Evolutionary conservation across 768 basidiomycete genomes (phyloP).

Genomic region (Dioszegia hungarica): DNA sequence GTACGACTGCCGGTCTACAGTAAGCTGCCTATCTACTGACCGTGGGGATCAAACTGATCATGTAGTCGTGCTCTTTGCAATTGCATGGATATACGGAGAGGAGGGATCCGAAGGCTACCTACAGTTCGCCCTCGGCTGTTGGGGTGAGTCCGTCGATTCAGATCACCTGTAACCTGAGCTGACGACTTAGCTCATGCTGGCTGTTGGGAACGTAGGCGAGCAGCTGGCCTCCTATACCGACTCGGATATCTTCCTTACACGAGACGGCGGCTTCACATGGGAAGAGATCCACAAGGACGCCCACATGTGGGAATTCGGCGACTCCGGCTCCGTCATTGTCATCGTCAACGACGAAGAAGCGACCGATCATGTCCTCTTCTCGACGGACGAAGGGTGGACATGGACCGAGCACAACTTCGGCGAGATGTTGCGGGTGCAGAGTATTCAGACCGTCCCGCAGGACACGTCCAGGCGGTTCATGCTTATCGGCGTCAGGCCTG

Average conservation of each 20-base stretch:
- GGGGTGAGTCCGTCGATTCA: slow-evolving; percentile 51
- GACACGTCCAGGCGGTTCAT: slow-evolving; percentile 91
- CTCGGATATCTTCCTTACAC: slow-evolving; percentile 90
- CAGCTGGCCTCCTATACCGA: slow-evolving; percentile 72
- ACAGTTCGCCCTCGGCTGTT: slow-evolving; percentile 83
- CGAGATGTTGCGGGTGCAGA: slow-evolving; percentile 66
- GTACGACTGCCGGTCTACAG: slow-evolving; percentile 68
- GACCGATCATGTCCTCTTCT: slow-evolving; percentile 81
- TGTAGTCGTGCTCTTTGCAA: slow-evolving; percentile 76
- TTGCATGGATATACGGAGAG: slow-evolving; percentile 96
- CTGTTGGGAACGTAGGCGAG: slow-evolving; percentile 92
- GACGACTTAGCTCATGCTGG: slow-evolving; percentile 64
- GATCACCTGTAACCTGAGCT: not conserved
- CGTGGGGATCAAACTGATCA: not conserved
- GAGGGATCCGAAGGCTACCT: slow-evolving; percentile 81
- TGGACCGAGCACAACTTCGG: slow-evolving; percentile 88
- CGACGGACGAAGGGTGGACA: slow-evolving; percentile 76
- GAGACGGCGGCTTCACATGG: slow-evolving; percentile 97
- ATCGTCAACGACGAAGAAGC: slow-evolving; percentile 94
- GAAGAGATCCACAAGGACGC: slow-evolving; percentile 98
- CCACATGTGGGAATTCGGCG: slow-evolving; percentile 95
- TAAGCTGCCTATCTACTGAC: slow-evolving; percentile 46
- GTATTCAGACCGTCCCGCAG: slow-evolving; percentile 78
- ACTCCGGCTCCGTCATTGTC: slow-evolving; percentile 87
- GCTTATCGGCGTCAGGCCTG: slow-evolving; percentile 64